Evolutionary conservation across 371 early-diverging fungal species (phyloP), one percentile per base, ranked within the genome.

Genomic region (Apophysomyces ossiformis): DNA sequence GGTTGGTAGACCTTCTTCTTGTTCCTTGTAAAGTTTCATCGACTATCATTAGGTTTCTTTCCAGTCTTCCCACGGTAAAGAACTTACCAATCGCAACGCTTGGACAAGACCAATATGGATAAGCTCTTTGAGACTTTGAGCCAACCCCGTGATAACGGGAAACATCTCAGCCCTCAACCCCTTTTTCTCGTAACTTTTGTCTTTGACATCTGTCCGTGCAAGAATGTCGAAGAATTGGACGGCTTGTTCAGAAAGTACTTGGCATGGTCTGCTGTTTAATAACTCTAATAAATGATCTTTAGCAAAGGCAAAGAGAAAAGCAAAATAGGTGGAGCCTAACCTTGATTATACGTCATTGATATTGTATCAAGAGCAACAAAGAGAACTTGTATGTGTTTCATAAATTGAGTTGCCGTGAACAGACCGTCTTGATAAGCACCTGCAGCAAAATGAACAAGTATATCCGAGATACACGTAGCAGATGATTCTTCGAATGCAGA

Each of bases 381-480:
- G 37, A 97, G 74, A 60, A 90, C 90, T 63, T 93, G 92, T 46
- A 97, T 90, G 64, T 96, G 96, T 65, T 85, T 83, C 58, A 96
- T 90, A 67, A 97, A 94, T 54, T 85, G 86, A 67, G 87, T 89
- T 0, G 95, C 95, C 84, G 93, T 90, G 57, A 87, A 75, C 16
- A 95, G 80, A 26, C 94, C 92, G 35, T 94, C 91, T 18, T 84
- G 77, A 75, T 88, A 92, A 46, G 84, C 72, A 12, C 90, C 87
- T 63, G 90, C 90, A 8, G 95, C 91, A 35, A 96, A 90, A 64
- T 94, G 90, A 38, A 94, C 72, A 38, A 96, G 79, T 90, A 96
- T 96, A 58, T 94, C 94, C 4, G 93, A 93, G 60, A 97, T 96
- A 75, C 93, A 95, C 7, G 93, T 91, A 9, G 96, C 95, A 0